Evolutionary conservation across 805 yeast genomes (phyloP), one percentile per base, ranked within the genome.

Genomic region (Peterozyma toletana): DNA sequence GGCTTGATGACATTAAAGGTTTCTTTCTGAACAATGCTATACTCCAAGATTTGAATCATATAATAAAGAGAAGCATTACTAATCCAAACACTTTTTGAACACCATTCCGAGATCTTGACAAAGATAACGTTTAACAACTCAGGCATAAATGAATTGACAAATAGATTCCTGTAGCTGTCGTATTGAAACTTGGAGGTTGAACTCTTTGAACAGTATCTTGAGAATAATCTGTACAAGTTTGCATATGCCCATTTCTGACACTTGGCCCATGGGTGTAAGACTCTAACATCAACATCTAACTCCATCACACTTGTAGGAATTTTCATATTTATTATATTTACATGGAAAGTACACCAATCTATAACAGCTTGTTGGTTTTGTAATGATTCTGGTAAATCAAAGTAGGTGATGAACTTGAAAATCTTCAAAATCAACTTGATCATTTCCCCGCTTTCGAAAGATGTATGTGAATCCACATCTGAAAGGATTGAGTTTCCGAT

Each of bases 221-320:
- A 73, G 54, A 86, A 86, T 3, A 89, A 58, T 51, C 95, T 75
- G 51, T 72, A 75, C 35, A 90, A 58, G 58, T 86, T 88, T 18
- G 87, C 88, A 55, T 80, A 80, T 1, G 95, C 78, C 97, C 98
- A 91, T 60, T 91, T 93, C 66, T 75, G 90, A 52, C 79, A 76
- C 63, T 79, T 91, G 57, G 68, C 81, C 83, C 83, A 85, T 40
- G 78, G 82, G 52, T 75, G 68, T 16, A 63, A 51, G 39, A 64
- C 68, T 40, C 78, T 68, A 35, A 78, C 82, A 17, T 75, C 73
- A 7, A 68, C 70, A 39, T 77, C 80, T n/a, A 74, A 53, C 15
- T 70, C 67, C 48, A 70, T 47, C 2, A 78, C 77, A 36, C 72
- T 70, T 1, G 57, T 48, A 1, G 95, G 93, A 16, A 80, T 64